Conservation (phyloP, 176 grass and related monocot genomes). For the Zoysia japonica region DNA sequence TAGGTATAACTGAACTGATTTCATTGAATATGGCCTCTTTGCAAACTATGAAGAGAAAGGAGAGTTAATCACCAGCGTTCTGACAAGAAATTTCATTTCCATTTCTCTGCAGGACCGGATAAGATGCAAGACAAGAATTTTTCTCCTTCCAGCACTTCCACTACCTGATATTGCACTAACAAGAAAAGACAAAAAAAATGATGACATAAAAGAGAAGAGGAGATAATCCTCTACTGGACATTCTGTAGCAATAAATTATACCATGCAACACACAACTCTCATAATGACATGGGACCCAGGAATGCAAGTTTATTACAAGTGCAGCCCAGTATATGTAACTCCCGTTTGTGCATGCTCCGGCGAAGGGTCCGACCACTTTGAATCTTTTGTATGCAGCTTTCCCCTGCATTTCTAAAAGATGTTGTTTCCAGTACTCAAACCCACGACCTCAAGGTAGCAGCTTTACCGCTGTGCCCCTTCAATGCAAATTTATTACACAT, state of each 20-base stretch:
- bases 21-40: conserved; percentile 18
- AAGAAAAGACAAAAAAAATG: conserved; percentile 35
- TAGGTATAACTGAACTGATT: conserved; percentile 1
- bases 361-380: no score
- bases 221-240: conserved; percentile 16
- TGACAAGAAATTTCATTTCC: conserved; percentile 95
- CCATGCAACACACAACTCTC: conserved; percentile 13
- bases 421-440: no score
- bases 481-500: background rate
- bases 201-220: conserved; percentile 13
- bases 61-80: conserved; percentile 72
- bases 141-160: conserved; percentile 80
- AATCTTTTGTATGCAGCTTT: no score
- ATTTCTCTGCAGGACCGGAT: conserved; percentile 96
- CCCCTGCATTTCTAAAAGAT: no score
- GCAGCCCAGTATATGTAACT: no score
- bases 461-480: no score
- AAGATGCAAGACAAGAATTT: conserved; percentile 79
- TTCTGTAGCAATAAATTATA: background rate
- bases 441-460: no score
- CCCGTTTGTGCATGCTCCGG: no score
- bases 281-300: background rate
- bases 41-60: conserved; percentile 27
- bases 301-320: background rate
- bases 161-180: conserved; percentile 75